These are phyloP conservation scores for Sporothrix euskadiensis DNA, from an alignment of 2,329 filamentous ascomycete genomes.

Conservation along the genomic window DNA sequence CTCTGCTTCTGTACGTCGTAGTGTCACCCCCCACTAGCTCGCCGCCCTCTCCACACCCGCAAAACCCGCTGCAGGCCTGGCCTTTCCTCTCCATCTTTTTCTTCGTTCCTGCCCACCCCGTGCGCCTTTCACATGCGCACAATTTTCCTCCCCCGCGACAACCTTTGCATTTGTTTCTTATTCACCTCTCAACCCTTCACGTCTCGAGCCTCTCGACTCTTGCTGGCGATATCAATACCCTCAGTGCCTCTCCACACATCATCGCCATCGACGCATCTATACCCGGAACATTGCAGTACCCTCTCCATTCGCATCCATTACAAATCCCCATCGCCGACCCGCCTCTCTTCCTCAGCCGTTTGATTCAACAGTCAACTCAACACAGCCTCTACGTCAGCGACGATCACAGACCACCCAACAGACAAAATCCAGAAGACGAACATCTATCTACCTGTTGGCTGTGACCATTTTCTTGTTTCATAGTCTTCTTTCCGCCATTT, in stretches of 20 bases:
- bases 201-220: background rate
- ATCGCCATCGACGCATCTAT: background rate
- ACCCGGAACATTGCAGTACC: background rate
- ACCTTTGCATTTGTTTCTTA: background rate
- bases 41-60: slow-evolving; percentile 16
- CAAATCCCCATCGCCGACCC: background rate
- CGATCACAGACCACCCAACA: background rate
- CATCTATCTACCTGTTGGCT: background rate
- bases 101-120: background rate
- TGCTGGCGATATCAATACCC: background rate
- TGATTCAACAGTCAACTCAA: background rate
- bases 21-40: slow-evolving; percentile 3
- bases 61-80: slow-evolving; percentile 6
- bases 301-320: background rate
- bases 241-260: background rate
- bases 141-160: slow-evolving; percentile 24
- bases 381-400: background rate
- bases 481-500: background rate
- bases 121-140: slow-evolving; percentile 26
- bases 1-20: background rate
- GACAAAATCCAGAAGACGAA: background rate
- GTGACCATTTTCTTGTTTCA: background rate
- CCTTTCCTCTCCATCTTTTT: slow-evolving; percentile 19
- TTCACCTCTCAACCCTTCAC: background rate
- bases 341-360: background rate